Conservation (phyloP, 192 early-diverging fungal species). For the Piromyces finnis region DNA sequence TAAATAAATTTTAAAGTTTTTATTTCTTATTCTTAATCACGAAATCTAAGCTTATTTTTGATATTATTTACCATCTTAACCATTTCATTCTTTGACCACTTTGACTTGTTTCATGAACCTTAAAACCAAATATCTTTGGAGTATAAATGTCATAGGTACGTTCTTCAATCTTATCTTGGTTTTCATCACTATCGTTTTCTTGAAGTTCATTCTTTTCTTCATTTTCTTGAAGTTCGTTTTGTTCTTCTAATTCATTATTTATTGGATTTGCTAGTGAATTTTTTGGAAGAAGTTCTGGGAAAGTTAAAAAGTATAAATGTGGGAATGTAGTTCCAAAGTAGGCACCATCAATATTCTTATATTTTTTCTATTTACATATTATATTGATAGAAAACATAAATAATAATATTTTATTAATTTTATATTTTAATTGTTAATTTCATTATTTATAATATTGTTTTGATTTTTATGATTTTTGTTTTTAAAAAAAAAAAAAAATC, state of each 20-base stretch:
- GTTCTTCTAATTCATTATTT: conserved; percentile 3
- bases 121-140: conserved; percentile 85
- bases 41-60: no score
- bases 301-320: conserved; percentile 75
- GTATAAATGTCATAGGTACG: conserved; percentile 43
- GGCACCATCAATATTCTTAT: conserved; percentile 36
- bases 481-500: no score
- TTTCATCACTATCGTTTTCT: conserved; percentile 9
- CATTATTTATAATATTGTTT: no score
- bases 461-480: no score
- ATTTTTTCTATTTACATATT: no score
- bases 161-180: background rate
- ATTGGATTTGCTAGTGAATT: conserved; percentile 5
- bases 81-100: conserved; percentile 82
- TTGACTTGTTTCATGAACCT: conserved; percentile 51
- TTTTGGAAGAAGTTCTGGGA: conserved; percentile 49
- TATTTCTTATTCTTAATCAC: no score
- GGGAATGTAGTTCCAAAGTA: conserved; percentile 94
- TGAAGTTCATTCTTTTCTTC: conserved; percentile 3
- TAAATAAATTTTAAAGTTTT: no score
- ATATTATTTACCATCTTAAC: conserved; percentile 40
- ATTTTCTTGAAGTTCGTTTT: conserved; percentile 1
- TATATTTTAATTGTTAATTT: no score
- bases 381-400: no score
- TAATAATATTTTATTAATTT: no score